These are phyloP conservation scores for Saccharomycodes ludwigii DNA, from an alignment of 805 yeast genomes.

Conservation along the genomic window DNA sequence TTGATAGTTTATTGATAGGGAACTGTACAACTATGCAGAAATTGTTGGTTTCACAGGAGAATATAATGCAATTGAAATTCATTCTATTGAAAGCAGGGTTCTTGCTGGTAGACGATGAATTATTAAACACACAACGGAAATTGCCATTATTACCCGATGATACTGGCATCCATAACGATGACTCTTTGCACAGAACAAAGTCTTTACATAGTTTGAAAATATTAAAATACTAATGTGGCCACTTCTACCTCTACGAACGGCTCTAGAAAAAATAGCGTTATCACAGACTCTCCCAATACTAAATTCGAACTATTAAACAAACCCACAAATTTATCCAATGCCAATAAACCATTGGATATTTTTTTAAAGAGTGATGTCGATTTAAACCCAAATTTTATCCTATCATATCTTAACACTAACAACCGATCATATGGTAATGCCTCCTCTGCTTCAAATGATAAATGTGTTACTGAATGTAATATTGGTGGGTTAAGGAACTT, in stretches of 20 bases:
- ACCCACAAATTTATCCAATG: too few species aligned
- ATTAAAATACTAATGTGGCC: too few species aligned
- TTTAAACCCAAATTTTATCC: conserved; percentile 13
- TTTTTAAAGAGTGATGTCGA: conserved; percentile 5
- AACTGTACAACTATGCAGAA: conserved; percentile 23
- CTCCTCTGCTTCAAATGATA: not conserved
- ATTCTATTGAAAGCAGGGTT: conserved; percentile 23
- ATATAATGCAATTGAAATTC: conserved; percentile 30
- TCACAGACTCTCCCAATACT: too few species aligned
- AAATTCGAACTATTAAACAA: too few species aligned
- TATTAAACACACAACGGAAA: too few species aligned
- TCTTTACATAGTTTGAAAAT: too few species aligned
- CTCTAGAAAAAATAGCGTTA: too few species aligned
- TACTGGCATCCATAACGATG: too few species aligned
- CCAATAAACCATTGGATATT: not conserved
- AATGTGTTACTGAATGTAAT: conserved; percentile 10
- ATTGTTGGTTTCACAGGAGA: conserved; percentile 31
- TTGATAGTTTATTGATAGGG: conserved; percentile 27
- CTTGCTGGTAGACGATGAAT: too few species aligned
- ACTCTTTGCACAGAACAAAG: too few species aligned
- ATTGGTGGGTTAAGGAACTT: conserved; percentile 23
- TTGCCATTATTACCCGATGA: too few species aligned
- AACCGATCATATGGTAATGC: conserved; percentile 12
- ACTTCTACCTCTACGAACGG: too few species aligned
- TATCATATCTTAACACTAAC: conserved; percentile 5